These are phyloP conservation scores for Yamadazyma diospyri DNA, from an alignment of 1,139 yeast species.

Conservation along the genomic window DNA sequence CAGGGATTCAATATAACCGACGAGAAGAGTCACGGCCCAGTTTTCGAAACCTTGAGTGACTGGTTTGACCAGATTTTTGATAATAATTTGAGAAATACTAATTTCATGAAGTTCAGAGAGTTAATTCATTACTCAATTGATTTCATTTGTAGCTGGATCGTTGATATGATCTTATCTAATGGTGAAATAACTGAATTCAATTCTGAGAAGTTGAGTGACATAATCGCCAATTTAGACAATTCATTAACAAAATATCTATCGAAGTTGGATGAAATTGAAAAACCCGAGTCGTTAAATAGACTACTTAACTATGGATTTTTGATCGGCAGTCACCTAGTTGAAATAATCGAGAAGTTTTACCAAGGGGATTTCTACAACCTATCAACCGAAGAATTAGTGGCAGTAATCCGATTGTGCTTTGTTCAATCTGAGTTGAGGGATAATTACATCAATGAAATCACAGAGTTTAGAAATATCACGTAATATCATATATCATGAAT, in stretches of 20 bases:
- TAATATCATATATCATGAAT: constrained; percentile 3
- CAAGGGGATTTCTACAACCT: constrained; percentile 74
- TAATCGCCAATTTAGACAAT: constrained; percentile 19
- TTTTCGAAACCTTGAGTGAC: constrained; percentile 9
- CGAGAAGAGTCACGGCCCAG: constrained; percentile 8
- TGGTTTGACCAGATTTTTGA: constrained; percentile 26
- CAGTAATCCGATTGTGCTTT: constrained; percentile 57
- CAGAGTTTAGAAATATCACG: constrained; percentile 22
- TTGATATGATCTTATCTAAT: constrained; percentile 23
- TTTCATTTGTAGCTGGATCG: constrained; percentile 28
- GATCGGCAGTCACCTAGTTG: constrained; percentile 55
- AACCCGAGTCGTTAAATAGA: constrained; percentile 34
- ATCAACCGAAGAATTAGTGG: constrained; percentile 60
- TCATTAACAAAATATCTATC: constrained; percentile 17
- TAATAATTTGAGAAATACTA: constrained; percentile 25
- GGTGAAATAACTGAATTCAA: constrained; percentile 38
- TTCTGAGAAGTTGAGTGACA: constrained; percentile 27
- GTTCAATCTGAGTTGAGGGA: constrained; percentile 68
- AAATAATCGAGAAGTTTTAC: constrained; percentile 67
- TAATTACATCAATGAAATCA: constrained; percentile 58
- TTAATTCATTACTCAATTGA: constrained; percentile 27
- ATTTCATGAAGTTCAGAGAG: constrained; percentile 24
- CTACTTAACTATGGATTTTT: constrained; percentile 43
- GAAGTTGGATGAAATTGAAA: constrained; percentile 16
- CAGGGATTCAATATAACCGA: constrained; percentile 10